Base-by-base conservation (phyloP, 2,329 filamentous ascomycete genomes). In the Paraphoma sp. region DNA sequence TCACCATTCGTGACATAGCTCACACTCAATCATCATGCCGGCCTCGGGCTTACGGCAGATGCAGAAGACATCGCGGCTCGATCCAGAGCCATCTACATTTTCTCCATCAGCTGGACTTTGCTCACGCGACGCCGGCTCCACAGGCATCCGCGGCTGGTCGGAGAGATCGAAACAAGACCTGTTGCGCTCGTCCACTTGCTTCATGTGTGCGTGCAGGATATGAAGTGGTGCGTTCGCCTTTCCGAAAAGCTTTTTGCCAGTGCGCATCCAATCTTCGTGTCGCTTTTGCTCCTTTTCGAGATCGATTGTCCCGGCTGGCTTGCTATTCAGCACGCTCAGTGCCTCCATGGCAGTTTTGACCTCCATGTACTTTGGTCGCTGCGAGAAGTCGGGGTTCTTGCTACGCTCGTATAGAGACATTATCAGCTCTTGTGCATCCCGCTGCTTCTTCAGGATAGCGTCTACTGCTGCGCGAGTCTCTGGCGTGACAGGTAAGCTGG, bases 1-100 rank as follows among this genome's bases (percentile, higher is more conserved):
- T 81, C 76, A 93, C 95, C 95, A 99, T 80, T 99, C 95, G 71
- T 97, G 94, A 77, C 95, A 99, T 40, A 97, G 83, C 75, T 98
- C 95, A 75, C 95, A 99, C 78, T 99, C 95, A 68, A 99, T 98
- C 95, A 99, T 99, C 90, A 98, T 96, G 49, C 95, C 95, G 38
- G 94, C 93, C 77, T 99, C 95, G 6, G 92, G 87, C 61, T 89
- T 92, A 57, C 95, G 88, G 78, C 95, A 99, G 65, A 99, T 97
- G 77, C 95, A 99, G 76, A 98, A 99, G 0, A 98, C 94, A 73
- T 98, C 93, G 80, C 87, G 72, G 82, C 77, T 81, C 45, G 80
- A 81, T 40, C 75, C 76, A 47, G 79, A 80, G 18, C 78, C 80
- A 62, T 82, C 80, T 1, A 78, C 74, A 48, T 78, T 71, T 23